Conservation (phyloP, 2,329 filamentous ascomycete genomes). For the Trichoderma sp. region DNA sequence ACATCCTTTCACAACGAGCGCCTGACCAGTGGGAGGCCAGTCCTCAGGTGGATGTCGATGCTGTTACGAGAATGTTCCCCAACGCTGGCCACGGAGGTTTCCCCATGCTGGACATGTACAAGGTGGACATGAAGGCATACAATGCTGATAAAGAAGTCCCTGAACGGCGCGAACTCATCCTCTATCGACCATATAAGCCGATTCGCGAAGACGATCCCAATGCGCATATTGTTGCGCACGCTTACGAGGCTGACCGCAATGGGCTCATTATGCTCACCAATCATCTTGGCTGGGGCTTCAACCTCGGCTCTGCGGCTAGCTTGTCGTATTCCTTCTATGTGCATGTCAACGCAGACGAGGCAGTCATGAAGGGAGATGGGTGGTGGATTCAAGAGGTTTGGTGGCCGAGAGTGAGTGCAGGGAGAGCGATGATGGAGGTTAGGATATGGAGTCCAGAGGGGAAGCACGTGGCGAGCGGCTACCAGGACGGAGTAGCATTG, state of each 20-base stretch:
- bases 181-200: conserved; percentile 51
- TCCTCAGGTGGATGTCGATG: conserved; percentile 49
- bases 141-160: conserved; percentile 46
- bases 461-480: conserved; percentile 55
- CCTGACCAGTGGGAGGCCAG: conserved; percentile 47
- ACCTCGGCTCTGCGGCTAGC: conserved; percentile 45
- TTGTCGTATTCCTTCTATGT: conserved; percentile 55
- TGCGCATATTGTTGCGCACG: conserved; percentile 50
- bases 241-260: conserved; percentile 56
- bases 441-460: conserved; percentile 57
- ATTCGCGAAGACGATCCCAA: conserved; percentile 44
- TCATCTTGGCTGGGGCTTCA: conserved; percentile 48
- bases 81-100: conserved; percentile 45
- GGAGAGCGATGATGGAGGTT: conserved; percentile 49
- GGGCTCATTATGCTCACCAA: conserved; percentile 54
- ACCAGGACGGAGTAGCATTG: conserved; percentile 53
- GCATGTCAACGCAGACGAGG: conserved; percentile 51
- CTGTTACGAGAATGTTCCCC: conserved; percentile 39
- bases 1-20: conserved; percentile 40
- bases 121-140: conserved; percentile 52
- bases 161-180: conserved; percentile 50
- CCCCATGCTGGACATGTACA: conserved; percentile 54
- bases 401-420: conserved; percentile 50
- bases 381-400: conserved; percentile 58
- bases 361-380: conserved; percentile 47